Conservation (phyloP, 2,329 filamentous ascomycete species). For the Celoporthe dispersa region DNA sequence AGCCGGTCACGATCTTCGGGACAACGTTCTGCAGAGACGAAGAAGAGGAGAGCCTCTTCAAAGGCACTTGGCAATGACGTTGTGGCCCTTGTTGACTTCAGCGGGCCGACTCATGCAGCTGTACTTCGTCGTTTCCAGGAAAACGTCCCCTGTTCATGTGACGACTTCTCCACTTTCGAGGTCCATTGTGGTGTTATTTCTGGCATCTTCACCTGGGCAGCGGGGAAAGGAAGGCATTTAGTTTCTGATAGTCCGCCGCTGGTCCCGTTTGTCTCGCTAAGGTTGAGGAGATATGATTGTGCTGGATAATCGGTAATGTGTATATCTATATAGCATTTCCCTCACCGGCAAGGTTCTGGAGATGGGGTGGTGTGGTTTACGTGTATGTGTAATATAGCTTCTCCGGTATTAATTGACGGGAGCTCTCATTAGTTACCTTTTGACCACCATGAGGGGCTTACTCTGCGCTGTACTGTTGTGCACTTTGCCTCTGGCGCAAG, state of each 20-base stretch:
- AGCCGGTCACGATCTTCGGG: background rate
- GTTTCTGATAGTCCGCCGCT: background rate
- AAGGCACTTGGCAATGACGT: conserved; percentile 7
- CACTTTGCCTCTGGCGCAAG: background rate
- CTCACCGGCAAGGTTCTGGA: background rate
- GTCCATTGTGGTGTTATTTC: background rate
- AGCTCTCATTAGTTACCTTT: background rate
- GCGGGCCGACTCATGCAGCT: background rate
- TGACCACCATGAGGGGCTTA: background rate
- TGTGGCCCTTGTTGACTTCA: background rate
- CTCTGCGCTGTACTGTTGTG: background rate
- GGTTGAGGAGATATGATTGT: background rate
- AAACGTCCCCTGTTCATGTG: conserved; percentile 3
- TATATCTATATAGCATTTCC: background rate
- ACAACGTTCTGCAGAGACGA: background rate
- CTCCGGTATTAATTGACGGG: background rate
- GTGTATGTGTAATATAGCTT: background rate
- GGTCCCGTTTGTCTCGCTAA: background rate
- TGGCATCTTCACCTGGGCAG: background rate
- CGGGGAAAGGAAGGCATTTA: background rate
- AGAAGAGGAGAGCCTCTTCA: background rate
- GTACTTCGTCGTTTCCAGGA: background rate
- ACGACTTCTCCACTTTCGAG: conserved; percentile 2
- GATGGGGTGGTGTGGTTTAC: background rate
- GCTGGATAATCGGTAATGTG: background rate